Percentiles rank a stretch among this genome's conserved stretches.
phyloP scores from a whole-genome alignment of 371 early-diverging fungal species.

The Mucor mucedo region DNA sequence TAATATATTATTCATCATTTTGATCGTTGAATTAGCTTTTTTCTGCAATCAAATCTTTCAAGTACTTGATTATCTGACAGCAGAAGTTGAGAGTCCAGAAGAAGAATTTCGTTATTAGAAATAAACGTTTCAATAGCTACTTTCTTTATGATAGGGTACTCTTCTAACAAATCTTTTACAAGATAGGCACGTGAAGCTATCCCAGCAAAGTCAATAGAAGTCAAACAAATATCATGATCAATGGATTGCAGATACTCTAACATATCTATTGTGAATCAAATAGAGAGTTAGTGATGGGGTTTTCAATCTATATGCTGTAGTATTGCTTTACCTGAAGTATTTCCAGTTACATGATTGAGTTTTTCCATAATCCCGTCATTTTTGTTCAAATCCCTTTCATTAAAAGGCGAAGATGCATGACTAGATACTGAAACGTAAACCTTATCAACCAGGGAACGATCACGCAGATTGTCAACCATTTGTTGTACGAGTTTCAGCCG shows the following conservation, averaged over 20 bases:
- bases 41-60: constrained; percentile 19
- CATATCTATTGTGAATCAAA: constrained; percentile 30
- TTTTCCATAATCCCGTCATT: constrained; percentile 24
- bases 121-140: constrained; percentile 18
- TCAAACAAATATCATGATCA: constrained; percentile 25
- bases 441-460: constrained; percentile 18
- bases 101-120: constrained; percentile 18
- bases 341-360: constrained; percentile 25
- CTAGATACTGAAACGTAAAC: constrained; percentile 24
- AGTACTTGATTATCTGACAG: constrained; percentile 13
- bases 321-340: constrained; percentile 28
- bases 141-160: constrained; percentile 20
- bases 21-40: constrained; percentile 10
- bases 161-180: constrained; percentile 24
- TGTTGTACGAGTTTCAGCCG: constrained; percentile 10
- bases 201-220: constrained; percentile 24
- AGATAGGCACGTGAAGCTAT: constrained; percentile 16
- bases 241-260: constrained; percentile 16
- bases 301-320: constrained; percentile 22
- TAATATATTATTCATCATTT: background rate
- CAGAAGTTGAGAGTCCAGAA: constrained; percentile 16
- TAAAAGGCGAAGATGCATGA: constrained; percentile 21
- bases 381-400: constrained; percentile 24
- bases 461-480: constrained; percentile 19
- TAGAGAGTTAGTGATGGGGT: constrained; percentile 20